Evolutionary conservation across 176 grass and related monocot genomes (phyloP).

Genomic region (Miscanthus lutarioriparius): DNA sequence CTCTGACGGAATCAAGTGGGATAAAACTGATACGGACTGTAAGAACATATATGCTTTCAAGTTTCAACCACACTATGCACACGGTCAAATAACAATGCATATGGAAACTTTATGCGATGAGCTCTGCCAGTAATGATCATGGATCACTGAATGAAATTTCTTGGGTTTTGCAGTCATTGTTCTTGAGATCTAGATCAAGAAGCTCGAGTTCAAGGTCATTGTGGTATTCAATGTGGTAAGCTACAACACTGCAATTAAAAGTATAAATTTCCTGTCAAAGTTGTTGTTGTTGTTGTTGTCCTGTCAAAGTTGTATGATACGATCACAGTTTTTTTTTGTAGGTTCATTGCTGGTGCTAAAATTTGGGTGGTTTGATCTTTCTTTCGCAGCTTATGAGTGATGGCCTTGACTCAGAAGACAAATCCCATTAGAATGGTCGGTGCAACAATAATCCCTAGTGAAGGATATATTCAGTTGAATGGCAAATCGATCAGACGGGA

Average conservation of each 20-base stretch:
- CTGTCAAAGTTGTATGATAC: background rate
- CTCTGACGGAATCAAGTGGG: conserved; percentile 69
- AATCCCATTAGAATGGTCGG: background rate
- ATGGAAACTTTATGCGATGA: background rate
- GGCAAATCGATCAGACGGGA: background rate
- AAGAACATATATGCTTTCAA: conserved; percentile 29
- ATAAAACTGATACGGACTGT: conserved; percentile 96
- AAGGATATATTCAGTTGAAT: background rate
- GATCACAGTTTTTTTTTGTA: background rate
- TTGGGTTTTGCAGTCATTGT: conserved; percentile 67
- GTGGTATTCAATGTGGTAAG: background rate
- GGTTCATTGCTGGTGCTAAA: background rate
- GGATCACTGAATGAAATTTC: background rate
- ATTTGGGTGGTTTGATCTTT: background rate
- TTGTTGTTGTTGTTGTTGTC: too few species aligned
- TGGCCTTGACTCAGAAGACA: background rate
- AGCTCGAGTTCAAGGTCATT: conserved; percentile 9
- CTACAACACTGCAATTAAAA: background rate
- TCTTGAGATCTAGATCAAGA: conserved; percentile 72
- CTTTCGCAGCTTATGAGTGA: conserved; percentile 4
- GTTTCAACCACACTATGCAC: background rate
- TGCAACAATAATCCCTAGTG: conserved; percentile 17
- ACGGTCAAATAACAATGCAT: background rate
- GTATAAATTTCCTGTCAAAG: too few species aligned
- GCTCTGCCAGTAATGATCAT: background rate